phyloP scores from a whole-genome alignment of 768 basidiomycete genomes.

The Dioszegia hungarica region DNA sequence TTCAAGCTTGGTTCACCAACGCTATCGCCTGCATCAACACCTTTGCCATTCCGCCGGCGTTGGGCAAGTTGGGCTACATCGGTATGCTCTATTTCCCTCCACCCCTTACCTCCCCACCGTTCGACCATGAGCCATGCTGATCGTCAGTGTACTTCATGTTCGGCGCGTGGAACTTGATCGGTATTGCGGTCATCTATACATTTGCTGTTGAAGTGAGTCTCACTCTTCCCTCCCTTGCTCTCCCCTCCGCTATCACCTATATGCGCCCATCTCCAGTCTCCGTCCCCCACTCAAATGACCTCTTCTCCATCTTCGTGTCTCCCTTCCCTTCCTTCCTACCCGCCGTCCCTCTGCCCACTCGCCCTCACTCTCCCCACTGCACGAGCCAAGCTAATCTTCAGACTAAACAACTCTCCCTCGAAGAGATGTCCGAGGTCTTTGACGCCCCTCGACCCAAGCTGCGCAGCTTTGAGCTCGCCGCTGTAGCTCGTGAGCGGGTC shows the following conservation, averaged over 20 bases:
- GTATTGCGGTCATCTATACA: slow-evolving; percentile 54
- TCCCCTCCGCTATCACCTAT: too few relatives aligned
- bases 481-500: slow-evolving; percentile 13
- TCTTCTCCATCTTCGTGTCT: too few relatives aligned
- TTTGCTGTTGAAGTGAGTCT: slow-evolving; percentile 50
- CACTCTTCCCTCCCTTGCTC: too few relatives aligned
- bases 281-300: too few relatives aligned
- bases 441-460: slow-evolving; percentile 19
- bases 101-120: too few relatives aligned
- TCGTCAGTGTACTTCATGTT: slow-evolving; percentile 55
- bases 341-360: too few relatives aligned
- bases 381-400: too few relatives aligned
- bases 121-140: not conserved
- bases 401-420: slow-evolving; percentile 55
- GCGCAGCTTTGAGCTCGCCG: slow-evolving; percentile 15
- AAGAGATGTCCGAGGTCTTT: slow-evolving; percentile 55
- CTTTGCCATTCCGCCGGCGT: slow-evolving; percentile 25
- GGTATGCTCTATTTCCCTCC: slow-evolving; percentile 8
- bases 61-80: slow-evolving; percentile 15
- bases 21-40: slow-evolving; percentile 47
- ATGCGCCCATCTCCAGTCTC: too few relatives aligned
- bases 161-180: slow-evolving; percentile 55
- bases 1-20: slow-evolving; percentile 54
- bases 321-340: too few relatives aligned
- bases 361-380: too few relatives aligned